Conservation (phyloP, 345 rosid genomes). For the Syzygium grande region DNA sequence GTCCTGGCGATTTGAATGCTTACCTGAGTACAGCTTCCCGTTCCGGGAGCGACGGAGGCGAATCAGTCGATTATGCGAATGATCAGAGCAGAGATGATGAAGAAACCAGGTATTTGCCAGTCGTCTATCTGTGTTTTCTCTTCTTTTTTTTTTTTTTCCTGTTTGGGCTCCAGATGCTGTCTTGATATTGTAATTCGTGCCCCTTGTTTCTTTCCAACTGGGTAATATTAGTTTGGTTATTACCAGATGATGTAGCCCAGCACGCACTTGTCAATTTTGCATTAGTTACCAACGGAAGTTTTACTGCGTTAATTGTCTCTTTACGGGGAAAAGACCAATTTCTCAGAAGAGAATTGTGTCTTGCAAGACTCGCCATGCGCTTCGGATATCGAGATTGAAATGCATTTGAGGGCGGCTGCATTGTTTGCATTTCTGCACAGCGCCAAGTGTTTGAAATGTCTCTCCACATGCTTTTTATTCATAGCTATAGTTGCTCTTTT, state of each 20-base stretch:
- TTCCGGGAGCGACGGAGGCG: constrained; percentile 24
- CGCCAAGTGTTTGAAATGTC: not conserved
- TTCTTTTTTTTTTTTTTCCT: not conserved
- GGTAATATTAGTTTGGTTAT: not conserved
- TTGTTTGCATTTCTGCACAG: not conserved
- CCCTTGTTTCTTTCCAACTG: not conserved
- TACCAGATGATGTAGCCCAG: too few species aligned
- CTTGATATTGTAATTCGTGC: not conserved
- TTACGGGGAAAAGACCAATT: not conserved
- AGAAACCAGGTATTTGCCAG: constrained; percentile 31
- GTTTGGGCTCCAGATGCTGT: not conserved
- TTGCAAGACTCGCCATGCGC: not conserved
- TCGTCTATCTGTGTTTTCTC: not conserved
- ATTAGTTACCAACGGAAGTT: not conserved
- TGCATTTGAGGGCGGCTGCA: not conserved
- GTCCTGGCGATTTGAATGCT: constrained; percentile 6
- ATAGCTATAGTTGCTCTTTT: not conserved
- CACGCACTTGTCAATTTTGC: not conserved
- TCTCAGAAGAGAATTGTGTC: not conserved
- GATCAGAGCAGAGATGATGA: constrained; percentile 21
- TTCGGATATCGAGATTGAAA: not conserved
- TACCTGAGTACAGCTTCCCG: constrained; percentile 6
- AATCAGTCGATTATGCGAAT: constrained; percentile 15
- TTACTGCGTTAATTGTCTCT: not conserved
- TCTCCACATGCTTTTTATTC: not conserved